These are phyloP conservation scores for Mrakia frigida DNA, from an alignment of 768 basidiomycete genomes.

Conservation along the genomic window DNA sequence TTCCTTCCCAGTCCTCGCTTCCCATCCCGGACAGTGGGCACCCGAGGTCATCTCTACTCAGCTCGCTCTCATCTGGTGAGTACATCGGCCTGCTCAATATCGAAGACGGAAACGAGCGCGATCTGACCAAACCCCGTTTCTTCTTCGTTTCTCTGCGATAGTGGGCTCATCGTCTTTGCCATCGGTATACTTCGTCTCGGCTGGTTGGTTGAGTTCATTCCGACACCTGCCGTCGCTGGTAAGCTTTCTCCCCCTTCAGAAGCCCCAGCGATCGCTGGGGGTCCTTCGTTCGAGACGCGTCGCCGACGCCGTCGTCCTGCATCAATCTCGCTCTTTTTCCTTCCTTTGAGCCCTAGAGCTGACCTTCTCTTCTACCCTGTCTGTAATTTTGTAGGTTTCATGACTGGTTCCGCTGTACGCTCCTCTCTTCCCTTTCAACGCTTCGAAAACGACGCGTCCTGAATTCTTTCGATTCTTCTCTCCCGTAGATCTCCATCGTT, in stretches of 20 bases:
- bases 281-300: too few species aligned
- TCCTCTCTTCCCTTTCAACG: too few species aligned
- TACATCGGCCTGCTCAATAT: background rate
- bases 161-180: constrained; percentile 66
- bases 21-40: constrained; percentile 49
- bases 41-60: constrained; percentile 74
- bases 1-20: constrained; percentile 47
- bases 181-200: constrained; percentile 85
- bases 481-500: constrained; percentile 9
- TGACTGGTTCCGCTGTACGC: constrained; percentile 82
- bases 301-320: too few species aligned
- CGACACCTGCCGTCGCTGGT: constrained; percentile 48
- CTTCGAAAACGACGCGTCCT: too few species aligned
- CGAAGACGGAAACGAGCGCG: too few species aligned
- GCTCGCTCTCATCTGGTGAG: constrained; percentile 71
- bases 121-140: background rate
- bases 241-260: background rate
- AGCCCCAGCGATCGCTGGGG: too few species aligned
- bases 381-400: constrained; percentile 46
- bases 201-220: constrained; percentile 93
- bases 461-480: too few species aligned
- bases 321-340: background rate
- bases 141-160: background rate
- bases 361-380: background rate
- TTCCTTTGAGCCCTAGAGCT: background rate